Evolutionary conservation across 2,329 filamentous ascomycete genomes (phyloP), one percentile per base, ranked within the genome.

Genomic region (Colletotrichum lupini): DNA sequence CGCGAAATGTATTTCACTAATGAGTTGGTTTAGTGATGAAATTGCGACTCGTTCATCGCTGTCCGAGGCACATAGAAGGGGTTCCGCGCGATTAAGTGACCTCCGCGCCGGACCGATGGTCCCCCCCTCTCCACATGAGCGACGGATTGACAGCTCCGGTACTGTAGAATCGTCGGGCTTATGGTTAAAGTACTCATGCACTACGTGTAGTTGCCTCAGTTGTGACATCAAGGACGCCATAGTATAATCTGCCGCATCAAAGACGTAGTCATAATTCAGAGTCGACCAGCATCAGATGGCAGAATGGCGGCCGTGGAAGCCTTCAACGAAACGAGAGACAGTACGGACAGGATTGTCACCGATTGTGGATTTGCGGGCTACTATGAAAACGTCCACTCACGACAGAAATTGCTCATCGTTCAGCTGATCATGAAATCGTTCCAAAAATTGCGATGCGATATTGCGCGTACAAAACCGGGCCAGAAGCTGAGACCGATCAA

Each of bases 361-460:
- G 52, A 65, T n/a, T 37, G 61, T n/a, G 67, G 67, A 1, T 70
- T 70, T 14, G 55, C 55, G 1, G 67, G 67, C 1, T 70, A 70
- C 55, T 70, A 66, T 55, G 53, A 46, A 0, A 65, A 65, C 24
- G 67, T 70, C 3, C 67, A 70, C n/a, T 24, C 55, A 16, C 37
- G 42, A 12, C 67, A 70, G 9, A 66, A 57, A 5, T 12, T 24
- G 8, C 42, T 70, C 16, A 65, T 64, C 14, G 30, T 60, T 4
- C 52, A 30, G 11, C 12, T 66, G 7, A 55, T 70, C 30, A 24
- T 64, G 3, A 64, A 70, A 4, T 55, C 67, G 14, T 70, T 70
- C 7, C 67, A 64, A 22, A 70, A 70, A 24, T 42, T 70, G 12
- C 28, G 67, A 19, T 70, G 67, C 32, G 67, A 70, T 3, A 42